A percentile compares a stretch with the other conserved stretches of the same genome.
Evolutionary conservation across 176 grass and related monocot genomes (phyloP).

Genomic region (Rhynchospora pubera): DNA sequence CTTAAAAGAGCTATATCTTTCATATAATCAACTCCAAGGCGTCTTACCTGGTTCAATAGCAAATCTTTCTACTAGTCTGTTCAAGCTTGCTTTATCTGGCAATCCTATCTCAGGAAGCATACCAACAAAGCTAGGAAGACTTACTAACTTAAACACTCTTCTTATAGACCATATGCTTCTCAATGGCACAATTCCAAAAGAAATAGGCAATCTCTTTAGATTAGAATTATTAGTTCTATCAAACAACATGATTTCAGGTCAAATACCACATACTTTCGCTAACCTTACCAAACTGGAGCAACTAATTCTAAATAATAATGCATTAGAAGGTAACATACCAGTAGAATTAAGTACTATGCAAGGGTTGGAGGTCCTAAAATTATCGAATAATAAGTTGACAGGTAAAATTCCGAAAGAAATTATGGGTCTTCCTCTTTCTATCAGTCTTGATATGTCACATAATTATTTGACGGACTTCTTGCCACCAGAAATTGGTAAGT

Average conservation of each 20-base stretch:
- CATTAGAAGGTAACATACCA: neutral
- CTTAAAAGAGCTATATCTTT: neutral
- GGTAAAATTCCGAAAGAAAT: slow-evolving; percentile 23
- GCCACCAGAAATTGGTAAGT: slow-evolving; percentile 22
- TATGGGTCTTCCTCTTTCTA: slow-evolving; percentile 1
- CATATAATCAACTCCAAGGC: slow-evolving; percentile 16
- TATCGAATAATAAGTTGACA: slow-evolving; percentile 11
- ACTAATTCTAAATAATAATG: neutral
- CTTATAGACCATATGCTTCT: neutral
- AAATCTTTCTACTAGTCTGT: slow-evolving; percentile 21
- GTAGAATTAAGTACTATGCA: neutral
- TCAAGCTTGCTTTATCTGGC: neutral
- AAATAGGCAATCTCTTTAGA: slow-evolving; percentile 11
- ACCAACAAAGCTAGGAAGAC: neutral
- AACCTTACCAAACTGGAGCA: slow-evolving; percentile 15
- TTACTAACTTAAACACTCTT: neutral
- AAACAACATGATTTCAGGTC: slow-evolving; percentile 3
- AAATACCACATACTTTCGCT: slow-evolving; percentile 11
- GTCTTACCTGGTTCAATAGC: slow-evolving; percentile 10
- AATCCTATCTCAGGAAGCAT: slow-evolving; percentile 27
- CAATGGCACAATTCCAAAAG: slow-evolving; percentile 11
- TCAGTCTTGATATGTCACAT: slow-evolving; percentile 7
- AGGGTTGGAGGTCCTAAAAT: neutral
- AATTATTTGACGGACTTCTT: slow-evolving; percentile 19
- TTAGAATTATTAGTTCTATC: slow-evolving; percentile 11